These are phyloP conservation scores for Datisca glomerata DNA, from an alignment of 306 rosid genomes.

Conservation along the genomic window DNA sequence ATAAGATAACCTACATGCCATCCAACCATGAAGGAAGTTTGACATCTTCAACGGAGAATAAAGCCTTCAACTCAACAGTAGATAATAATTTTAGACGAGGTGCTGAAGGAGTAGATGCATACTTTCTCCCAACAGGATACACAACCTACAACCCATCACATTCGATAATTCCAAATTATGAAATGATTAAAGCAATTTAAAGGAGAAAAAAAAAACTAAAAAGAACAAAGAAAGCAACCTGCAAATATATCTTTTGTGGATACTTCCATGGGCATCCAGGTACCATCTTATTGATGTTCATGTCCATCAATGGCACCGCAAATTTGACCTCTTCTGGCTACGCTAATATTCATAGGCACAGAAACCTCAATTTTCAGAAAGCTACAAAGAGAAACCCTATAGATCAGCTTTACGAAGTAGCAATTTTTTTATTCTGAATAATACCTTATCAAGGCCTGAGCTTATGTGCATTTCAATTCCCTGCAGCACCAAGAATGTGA, in stretches of 20 bases:
- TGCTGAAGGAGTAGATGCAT: constrained; percentile 54
- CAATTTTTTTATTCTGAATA: constrained; percentile 18
- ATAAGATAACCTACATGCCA: constrained; percentile 60
- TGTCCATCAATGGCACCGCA: constrained; percentile 80
- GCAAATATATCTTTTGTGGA: constrained; percentile 75
- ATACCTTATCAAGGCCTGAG: constrained; percentile 68
- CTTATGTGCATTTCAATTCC: constrained; percentile 84
- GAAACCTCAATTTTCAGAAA: constrained; percentile 33
- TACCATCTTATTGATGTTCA: constrained; percentile 81
- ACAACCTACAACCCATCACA: constrained; percentile 33
- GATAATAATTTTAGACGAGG: constrained; percentile 76
- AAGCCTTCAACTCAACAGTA: constrained; percentile 59
- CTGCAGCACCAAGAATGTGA: constrained; percentile 32
- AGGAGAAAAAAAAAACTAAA: constrained; percentile 7
- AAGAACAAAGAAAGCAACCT: constrained; percentile 36
- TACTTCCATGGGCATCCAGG: constrained; percentile 73
- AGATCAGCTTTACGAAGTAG: constrained; percentile 5
- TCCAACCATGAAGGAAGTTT: constrained; percentile 83
- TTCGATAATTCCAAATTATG: constrained; percentile 11
- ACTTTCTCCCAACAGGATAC: constrained; percentile 80
- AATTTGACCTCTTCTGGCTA: constrained; percentile 90
- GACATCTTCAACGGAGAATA: constrained; percentile 73
- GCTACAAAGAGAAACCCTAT: constrained; percentile 15
- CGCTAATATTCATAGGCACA: constrained; percentile 64
- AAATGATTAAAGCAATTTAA: neutral